Percentiles rank a stretch among this genome's conserved stretches.
Evolutionary conservation across 2,329 filamentous ascomycete genomes (phyloP).

Genomic region (Madurella fahalii): DNA sequence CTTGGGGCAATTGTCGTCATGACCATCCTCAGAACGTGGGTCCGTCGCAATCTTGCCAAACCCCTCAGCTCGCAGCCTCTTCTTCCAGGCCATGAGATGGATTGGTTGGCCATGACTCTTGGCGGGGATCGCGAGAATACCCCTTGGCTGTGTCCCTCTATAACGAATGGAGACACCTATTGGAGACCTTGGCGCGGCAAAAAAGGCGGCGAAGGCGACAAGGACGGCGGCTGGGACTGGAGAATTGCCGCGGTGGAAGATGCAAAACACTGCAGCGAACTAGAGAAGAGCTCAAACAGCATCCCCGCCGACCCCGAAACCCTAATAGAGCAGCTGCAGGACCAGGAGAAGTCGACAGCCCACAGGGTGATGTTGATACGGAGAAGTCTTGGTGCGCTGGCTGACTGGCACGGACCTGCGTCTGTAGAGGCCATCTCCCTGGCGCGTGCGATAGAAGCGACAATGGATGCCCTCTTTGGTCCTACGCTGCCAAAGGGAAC

Average conservation of each 20-base stretch:
- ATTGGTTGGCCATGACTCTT: conserved; percentile 25
- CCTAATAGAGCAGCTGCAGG: too few species aligned
- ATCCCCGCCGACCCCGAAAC: too few species aligned
- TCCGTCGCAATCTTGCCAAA: conserved; percentile 25
- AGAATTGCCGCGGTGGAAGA: not conserved
- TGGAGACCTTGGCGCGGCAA: not conserved
- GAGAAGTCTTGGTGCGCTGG: conserved; percentile 21
- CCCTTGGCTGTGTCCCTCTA: not conserved
- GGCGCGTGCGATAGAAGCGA: conserved; percentile 22
- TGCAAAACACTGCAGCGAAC: not conserved
- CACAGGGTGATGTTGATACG: conserved; percentile 19
- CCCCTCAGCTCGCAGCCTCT: conserved; percentile 6
- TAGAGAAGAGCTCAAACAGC: too few species aligned
- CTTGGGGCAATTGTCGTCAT: conserved; percentile 27
- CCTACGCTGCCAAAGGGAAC: not conserved
- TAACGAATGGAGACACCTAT: not conserved
- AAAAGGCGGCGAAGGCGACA: too few species aligned
- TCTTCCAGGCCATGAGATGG: conserved; percentile 24
- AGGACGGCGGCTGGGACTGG: not conserved
- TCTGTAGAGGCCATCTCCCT: conserved; percentile 14
- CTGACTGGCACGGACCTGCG: conserved; percentile 22
- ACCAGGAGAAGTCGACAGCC: too few species aligned
- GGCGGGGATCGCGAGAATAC: not conserved
- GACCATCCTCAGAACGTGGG: conserved; percentile 24
- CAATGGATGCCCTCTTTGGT: conserved; percentile 22